Conservation (phyloP, 2,329 filamentous ascomycete species). For the Colletotrichum tropicale region DNA sequence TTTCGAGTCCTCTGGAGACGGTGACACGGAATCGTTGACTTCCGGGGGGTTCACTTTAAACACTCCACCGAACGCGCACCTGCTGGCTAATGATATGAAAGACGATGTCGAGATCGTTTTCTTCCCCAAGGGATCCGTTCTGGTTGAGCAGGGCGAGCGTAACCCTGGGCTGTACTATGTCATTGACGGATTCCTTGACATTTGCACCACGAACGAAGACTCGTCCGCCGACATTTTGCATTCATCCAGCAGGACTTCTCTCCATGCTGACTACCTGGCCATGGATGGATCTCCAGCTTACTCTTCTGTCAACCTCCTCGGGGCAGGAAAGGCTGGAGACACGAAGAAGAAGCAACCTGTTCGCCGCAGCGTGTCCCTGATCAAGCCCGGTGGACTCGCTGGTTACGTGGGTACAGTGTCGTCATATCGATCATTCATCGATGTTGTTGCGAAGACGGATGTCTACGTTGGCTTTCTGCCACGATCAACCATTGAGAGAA, state of each 20-base stretch:
- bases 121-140: conserved; percentile 91
- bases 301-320: conserved; percentile 22
- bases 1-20: conserved; percentile 77
- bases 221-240: conserved; percentile 44
- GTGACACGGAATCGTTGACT: conserved; percentile 84
- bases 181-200: conserved; percentile 94
- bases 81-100: conserved; percentile 78
- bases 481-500: conserved; percentile 81
- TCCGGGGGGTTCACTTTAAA: conserved; percentile 69
- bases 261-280: conserved; percentile 17
- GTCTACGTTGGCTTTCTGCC: conserved; percentile 97
- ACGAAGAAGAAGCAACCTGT: conserved; percentile 48
- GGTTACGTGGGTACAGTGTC: conserved; percentile 95
- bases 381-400: conserved; percentile 92
- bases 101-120: conserved; percentile 97
- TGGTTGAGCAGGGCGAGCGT: conserved; percentile 96
- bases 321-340: conserved; percentile 34
- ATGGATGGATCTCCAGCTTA: conserved; percentile 8
- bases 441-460: conserved; percentile 96
- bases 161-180: conserved; percentile 98
- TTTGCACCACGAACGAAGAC: conserved; percentile 80
- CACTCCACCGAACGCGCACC: conserved; percentile 67
- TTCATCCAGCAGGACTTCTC: conserved; percentile 36
- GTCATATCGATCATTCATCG: conserved; percentile 93
- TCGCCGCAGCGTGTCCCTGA: conserved; percentile 80